Evolutionary conservation across 2,329 filamentous ascomycete genomes (phyloP).

Genomic region (Diaporthe sp.): DNA sequence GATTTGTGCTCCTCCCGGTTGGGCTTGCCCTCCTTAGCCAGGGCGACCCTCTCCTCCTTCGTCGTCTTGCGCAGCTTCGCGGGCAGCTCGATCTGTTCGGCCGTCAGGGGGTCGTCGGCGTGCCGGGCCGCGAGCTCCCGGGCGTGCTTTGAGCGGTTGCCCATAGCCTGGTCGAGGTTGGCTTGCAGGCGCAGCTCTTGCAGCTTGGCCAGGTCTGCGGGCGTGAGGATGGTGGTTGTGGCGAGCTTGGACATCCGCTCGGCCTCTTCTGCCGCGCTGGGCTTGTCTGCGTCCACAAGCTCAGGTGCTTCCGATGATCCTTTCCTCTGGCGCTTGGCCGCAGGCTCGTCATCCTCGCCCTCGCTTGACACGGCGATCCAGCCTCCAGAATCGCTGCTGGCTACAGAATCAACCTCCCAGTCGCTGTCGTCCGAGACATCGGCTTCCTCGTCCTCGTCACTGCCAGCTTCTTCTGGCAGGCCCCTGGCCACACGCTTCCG

Average conservation of each 20-base stretch:
- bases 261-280: slow-evolving; percentile 56
- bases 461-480: slow-evolving; percentile 70
- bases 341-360: slow-evolving; percentile 79
- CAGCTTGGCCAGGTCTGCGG: slow-evolving; percentile 94
- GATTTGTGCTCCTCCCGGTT: slow-evolving; percentile 84
- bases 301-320: slow-evolving; percentile 41
- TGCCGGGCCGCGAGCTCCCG: slow-evolving; percentile 70
- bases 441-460: slow-evolving; percentile 70
- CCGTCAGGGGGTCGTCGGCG: slow-evolving; percentile 88
- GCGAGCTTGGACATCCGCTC: slow-evolving; percentile 77
- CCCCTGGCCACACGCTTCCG: slow-evolving; percentile 77
- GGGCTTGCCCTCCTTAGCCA: slow-evolving; percentile 85
- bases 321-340: slow-evolving; percentile 71
- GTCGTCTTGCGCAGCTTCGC: slow-evolving; percentile 84
- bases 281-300: slow-evolving; percentile 51
- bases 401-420: slow-evolving; percentile 71
- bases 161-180: slow-evolving; percentile 73
- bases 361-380: slow-evolving; percentile 91
- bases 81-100: slow-evolving; percentile 90
- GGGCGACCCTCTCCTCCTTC: slow-evolving; percentile 88
- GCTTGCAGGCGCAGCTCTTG: slow-evolving; percentile 84
- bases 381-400: slow-evolving; percentile 79
- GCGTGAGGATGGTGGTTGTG: slow-evolving; percentile 94
- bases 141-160: slow-evolving; percentile 56
- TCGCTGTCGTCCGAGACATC: slow-evolving; percentile 71